These are phyloP conservation scores for Podospora fimiseda DNA, from an alignment of 495 filamentous ascomycete species.

Conservation along the genomic window DNA sequence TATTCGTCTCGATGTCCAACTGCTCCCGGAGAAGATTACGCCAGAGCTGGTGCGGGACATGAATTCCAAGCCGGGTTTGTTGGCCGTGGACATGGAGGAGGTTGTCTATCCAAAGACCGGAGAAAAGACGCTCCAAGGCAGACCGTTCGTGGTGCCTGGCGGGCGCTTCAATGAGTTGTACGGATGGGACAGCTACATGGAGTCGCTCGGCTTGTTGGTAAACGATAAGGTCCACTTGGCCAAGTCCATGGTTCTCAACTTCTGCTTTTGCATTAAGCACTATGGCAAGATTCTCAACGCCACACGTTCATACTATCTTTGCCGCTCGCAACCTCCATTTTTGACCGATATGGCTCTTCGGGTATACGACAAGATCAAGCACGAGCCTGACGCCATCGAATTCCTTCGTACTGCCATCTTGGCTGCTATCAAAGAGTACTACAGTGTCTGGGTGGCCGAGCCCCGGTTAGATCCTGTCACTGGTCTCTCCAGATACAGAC, in stretches of 20 bases:
- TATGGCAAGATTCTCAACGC: constrained; percentile 98
- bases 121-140: constrained; percentile 61
- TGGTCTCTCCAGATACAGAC: constrained; percentile 84
- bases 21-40: constrained; percentile 65
- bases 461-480: constrained; percentile 74
- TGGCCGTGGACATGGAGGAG: constrained; percentile 86
- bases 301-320: constrained; percentile 90
- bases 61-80: constrained; percentile 77
- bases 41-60: constrained; percentile 64
- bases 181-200: constrained; percentile 97
- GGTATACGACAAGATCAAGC: constrained; percentile 80
- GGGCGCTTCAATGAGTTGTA: constrained; percentile 97
- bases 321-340: constrained; percentile 90
- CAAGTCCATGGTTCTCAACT: constrained; percentile 90
- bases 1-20: constrained; percentile 76
- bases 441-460: constrained; percentile 77
- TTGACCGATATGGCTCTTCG: constrained; percentile 93
- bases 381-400: constrained; percentile 65
- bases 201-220: constrained; percentile 75
- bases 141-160: constrained; percentile 93
- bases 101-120: constrained; percentile 56
- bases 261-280: constrained; percentile 95
- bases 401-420: constrained; percentile 73
- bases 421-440: constrained; percentile 95
- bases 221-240: constrained; percentile 77